Evolutionary conservation across 1,139 yeast genomes (phyloP).

Genomic region (Sugiyamaella sp.): DNA sequence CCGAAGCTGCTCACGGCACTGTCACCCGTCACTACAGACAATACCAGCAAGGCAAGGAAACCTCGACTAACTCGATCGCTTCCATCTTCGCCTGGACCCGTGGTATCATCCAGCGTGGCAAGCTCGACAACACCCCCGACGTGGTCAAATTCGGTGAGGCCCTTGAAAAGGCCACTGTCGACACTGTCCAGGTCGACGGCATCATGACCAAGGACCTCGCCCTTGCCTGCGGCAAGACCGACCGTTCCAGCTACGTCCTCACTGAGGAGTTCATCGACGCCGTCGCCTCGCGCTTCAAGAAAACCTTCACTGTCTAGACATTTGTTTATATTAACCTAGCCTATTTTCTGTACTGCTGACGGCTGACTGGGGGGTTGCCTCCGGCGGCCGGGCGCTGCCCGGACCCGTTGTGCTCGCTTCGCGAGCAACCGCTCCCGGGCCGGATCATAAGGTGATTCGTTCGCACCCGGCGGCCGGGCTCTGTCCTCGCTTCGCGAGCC

Average conservation of each 20-base stretch:
- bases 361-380: neutral
- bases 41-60: conserved; percentile 93
- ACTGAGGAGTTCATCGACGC: conserved; percentile 91
- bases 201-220: conserved; percentile 97
- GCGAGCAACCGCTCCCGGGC: neutral
- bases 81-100: conserved; percentile 97
- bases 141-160: conserved; percentile 76
- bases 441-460: neutral
- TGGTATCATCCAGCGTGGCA: conserved; percentile 90
- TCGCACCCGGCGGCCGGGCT: neutral
- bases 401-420: neutral
- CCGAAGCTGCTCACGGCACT: conserved; percentile 98
- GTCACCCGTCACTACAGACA: conserved; percentile 96
- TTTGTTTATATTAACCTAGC: neutral
- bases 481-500: neutral
- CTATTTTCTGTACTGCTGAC: neutral
- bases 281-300: conserved; percentile 58
- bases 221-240: conserved; percentile 81
- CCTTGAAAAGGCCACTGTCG: conserved; percentile 80
- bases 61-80: conserved; percentile 98
- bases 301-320: conserved; percentile 26
- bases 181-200: conserved; percentile 82
- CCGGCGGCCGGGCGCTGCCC: conserved; percentile 2
- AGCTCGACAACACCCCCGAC: conserved; percentile 80
- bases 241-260: conserved; percentile 69